Percentiles rank a stretch among this genome's conserved stretches.
These are phyloP conservation scores for Lepraria neglecta DNA, from an alignment of 495 filamentous ascomycete species.

Conservation along the genomic window DNA sequence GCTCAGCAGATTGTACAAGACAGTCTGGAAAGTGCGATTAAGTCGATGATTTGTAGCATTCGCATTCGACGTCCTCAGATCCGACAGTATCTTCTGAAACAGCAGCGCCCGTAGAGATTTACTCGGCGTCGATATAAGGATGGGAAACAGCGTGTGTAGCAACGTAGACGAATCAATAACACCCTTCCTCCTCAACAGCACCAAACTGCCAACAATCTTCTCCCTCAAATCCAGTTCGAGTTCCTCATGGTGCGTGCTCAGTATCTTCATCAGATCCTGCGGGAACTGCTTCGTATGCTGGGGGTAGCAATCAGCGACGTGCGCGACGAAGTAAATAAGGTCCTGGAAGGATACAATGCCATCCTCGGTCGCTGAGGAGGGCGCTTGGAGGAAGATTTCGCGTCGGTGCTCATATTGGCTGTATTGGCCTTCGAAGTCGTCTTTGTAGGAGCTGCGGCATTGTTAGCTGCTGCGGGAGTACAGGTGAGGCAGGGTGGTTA, in stretches of 20 bases:
- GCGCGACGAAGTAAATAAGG: conserved; percentile 80
- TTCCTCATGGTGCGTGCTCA: conserved; percentile 71
- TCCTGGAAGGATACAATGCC: conserved; percentile 76
- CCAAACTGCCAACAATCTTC: conserved; percentile 87
- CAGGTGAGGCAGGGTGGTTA: conserved; percentile 35
- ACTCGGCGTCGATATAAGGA: conserved; percentile 77
- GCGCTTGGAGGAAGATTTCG: conserved; percentile 81
- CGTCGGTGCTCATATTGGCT: conserved; percentile 84
- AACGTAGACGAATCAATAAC: conserved; percentile 74
- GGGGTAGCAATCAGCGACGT: conserved; percentile 91
- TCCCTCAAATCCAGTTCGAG: conserved; percentile 79
- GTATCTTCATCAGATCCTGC: conserved; percentile 70
- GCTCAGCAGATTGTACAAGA: conserved; percentile 82
- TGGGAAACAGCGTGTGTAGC: conserved; percentile 84
- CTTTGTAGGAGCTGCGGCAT: conserved; percentile 61
- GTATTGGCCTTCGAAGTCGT: conserved; percentile 84
- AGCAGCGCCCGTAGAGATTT: conserved; percentile 78
- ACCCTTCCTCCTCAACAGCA: conserved; percentile 83
- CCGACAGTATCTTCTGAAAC: conserved; percentile 85
- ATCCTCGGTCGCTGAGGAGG: conserved; percentile 64
- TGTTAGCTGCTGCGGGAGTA: conserved; percentile 11
- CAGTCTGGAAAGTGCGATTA: conserved; percentile 86
- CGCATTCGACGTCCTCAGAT: conserved; percentile 75
- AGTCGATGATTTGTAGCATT: conserved; percentile 84
- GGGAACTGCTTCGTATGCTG: conserved; percentile 69